Conservation (phyloP, 176 grass and related monocot species). For the Oryza glaberrima region DNA sequence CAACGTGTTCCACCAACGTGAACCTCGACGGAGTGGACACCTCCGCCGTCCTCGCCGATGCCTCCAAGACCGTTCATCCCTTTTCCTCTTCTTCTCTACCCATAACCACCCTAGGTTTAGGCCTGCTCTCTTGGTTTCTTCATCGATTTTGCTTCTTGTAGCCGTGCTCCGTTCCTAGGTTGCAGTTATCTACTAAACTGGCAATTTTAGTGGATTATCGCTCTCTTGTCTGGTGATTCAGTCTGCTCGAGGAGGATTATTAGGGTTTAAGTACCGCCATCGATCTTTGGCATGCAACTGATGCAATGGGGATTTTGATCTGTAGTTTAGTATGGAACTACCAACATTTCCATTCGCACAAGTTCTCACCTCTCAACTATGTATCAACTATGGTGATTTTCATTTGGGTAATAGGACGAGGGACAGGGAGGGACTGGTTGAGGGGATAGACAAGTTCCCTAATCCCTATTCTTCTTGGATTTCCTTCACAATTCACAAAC, state of each 20-base stretch:
- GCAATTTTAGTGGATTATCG: neutral
- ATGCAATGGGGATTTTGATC: neutral
- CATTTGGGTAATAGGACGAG: too few relatives aligned
- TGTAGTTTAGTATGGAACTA: neutral
- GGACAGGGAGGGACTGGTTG: too few relatives aligned
- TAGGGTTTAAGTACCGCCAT: neutral
- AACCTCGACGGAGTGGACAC: conserved; percentile 78
- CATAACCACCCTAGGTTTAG: neutral
- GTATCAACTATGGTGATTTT: neutral
- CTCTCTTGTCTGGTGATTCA: neutral
- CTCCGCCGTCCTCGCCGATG: conserved; percentile 70
- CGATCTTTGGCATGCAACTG: neutral
- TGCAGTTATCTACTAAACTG: neutral
- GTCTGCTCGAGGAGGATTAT: neutral
- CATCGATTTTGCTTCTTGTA: neutral
- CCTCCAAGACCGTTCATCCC: conserved; percentile 47
- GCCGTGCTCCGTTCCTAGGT: neutral
- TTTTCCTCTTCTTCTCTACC: neutral
- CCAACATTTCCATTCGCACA: neutral
- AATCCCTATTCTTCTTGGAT: too few relatives aligned
- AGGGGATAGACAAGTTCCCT: too few relatives aligned
- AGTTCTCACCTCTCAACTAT: neutral
- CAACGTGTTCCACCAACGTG: conserved; percentile 80
- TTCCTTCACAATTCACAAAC: too few relatives aligned
- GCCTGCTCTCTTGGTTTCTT: neutral